These are phyloP conservation scores for Polyporus tsugae DNA, from an alignment of 1,284 basidiomycete species.

Conservation along the genomic window DNA sequence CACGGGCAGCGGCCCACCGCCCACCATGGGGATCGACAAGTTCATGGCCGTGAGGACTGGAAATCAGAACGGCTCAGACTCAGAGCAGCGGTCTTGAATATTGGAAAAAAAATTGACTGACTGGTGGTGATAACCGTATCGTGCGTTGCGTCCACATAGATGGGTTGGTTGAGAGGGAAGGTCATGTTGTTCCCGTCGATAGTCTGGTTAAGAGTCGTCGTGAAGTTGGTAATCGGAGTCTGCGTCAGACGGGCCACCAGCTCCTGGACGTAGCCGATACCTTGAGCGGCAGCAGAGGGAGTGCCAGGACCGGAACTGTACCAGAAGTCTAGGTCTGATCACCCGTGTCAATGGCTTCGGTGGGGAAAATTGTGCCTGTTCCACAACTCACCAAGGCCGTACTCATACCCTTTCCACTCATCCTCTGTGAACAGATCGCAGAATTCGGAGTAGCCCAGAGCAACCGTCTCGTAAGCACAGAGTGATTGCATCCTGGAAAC, in stretches of 20 bases:
- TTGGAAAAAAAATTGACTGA: constrained; percentile 32
- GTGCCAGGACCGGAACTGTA: constrained; percentile 64
- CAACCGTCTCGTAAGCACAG: constrained; percentile 74
- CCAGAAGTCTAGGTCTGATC: constrained; percentile 52
- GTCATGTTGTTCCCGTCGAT: constrained; percentile 58
- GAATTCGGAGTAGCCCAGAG: constrained; percentile 64
- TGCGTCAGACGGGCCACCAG: constrained; percentile 58
- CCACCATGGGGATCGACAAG: constrained; percentile 61
- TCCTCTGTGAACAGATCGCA: constrained; percentile 69
- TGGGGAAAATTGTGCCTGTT: background rate
- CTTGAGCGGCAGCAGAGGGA: constrained; percentile 62
- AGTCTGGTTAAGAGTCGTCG: constrained; percentile 63
- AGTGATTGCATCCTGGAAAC: constrained; percentile 57
- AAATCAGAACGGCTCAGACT: background rate
- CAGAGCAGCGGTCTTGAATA: background rate
- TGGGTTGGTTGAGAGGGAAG: constrained; percentile 68
- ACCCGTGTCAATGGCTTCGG: background rate
- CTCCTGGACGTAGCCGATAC: constrained; percentile 71
- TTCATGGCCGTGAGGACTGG: constrained; percentile 66
- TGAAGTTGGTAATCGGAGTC: constrained; percentile 57
- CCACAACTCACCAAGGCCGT: constrained; percentile 48
- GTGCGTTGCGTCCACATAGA: constrained; percentile 66
- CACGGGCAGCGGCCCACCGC: constrained; percentile 61
- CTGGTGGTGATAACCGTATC: constrained; percentile 54
- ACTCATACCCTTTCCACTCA: constrained; percentile 73